A percentile compares a stretch with the other conserved stretches of the same genome.
These are phyloP conservation scores for Tagetes erecta DNA, from an alignment of 129 eudicot species.

Conservation along the genomic window DNA sequence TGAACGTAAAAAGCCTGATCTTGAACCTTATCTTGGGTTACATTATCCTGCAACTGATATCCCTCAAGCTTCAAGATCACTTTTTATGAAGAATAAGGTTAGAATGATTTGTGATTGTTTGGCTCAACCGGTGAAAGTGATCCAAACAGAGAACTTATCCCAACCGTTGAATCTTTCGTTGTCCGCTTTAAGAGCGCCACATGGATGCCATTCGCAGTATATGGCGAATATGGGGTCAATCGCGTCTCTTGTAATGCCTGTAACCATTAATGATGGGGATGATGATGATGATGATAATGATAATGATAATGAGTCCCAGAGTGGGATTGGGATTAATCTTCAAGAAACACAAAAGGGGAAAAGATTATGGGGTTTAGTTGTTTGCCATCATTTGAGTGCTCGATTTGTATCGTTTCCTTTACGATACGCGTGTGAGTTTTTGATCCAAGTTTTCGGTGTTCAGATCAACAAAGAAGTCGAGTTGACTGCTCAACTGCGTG, in stretches of 20 bases:
- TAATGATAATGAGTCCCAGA: conserved; percentile 48
- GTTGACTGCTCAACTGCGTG: conserved; percentile 66
- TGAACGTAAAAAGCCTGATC: conserved; percentile 52
- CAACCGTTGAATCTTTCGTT: conserved; percentile 78
- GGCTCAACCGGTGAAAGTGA: conserved; percentile 60
- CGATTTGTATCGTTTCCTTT: conserved; percentile 77
- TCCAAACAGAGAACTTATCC: conserved; percentile 55
- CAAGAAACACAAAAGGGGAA: conserved; percentile 46
- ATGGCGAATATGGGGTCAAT: conserved; percentile 90
- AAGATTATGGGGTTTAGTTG: conserved; percentile 89
- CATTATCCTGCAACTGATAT: conserved; percentile 94
- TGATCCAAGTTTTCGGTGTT: conserved; percentile 77
- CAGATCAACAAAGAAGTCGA: conserved; percentile 83
- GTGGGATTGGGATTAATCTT: conserved; percentile 39
- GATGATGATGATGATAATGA: conserved; percentile 50
- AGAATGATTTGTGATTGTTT: conserved; percentile 87
- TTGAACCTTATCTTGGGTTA: conserved; percentile 82
- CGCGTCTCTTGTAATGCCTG: conserved; percentile 81
- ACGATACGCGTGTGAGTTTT: conserved; percentile 82
- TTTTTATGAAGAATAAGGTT: conserved; percentile 82
- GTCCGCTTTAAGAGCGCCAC: conserved; percentile 79
- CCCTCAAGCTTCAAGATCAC: conserved; percentile 90
- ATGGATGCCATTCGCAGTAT: conserved; percentile 81
- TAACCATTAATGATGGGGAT: conserved; percentile 61
- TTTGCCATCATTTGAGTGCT: conserved; percentile 76